Percentiles rank a stretch among this genome's conserved stretches.
phyloP scores from a whole-genome alignment of 768 basidiomycete genomes.

The Tulasnella sp. region DNA sequence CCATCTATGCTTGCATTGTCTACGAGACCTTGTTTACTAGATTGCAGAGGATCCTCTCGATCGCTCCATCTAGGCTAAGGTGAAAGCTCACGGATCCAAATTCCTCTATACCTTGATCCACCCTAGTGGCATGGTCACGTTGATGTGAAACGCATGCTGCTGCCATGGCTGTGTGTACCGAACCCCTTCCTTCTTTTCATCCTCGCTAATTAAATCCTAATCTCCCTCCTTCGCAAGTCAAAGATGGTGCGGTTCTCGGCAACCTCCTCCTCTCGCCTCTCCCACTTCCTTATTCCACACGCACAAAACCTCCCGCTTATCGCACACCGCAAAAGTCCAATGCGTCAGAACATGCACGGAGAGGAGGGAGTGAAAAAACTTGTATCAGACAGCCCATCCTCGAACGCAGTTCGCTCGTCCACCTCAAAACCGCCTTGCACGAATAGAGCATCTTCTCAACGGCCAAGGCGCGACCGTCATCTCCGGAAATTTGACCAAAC shows the following conservation, averaged over 20 bases:
- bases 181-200: background rate
- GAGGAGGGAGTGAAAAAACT: conserved; percentile 38
- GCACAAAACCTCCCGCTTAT: conserved; percentile 52
- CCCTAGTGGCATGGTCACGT: conserved; percentile 42
- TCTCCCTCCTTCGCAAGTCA: conserved; percentile 37
- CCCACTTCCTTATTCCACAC: conserved; percentile 47
- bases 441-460: no score
- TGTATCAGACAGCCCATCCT: conserved; percentile 51
- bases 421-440: no score
- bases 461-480: no score
- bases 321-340: conserved; percentile 52
- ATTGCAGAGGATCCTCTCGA: conserved; percentile 46
- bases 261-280: conserved; percentile 50
- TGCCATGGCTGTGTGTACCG: conserved; percentile 43
- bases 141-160: conserved; percentile 58
- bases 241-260: conserved; percentile 47
- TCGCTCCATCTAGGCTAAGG: conserved; percentile 46
- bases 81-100: conserved; percentile 50
- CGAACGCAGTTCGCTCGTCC: background rate
- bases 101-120: conserved; percentile 53
- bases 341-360: conserved; percentile 45
- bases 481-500: no score
- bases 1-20: no score
- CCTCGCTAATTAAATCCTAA: background rate
- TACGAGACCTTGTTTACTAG: conserved; percentile 20